These are phyloP conservation scores for Tolypocladium cylindrosporum DNA, from an alignment of 2,329 filamentous ascomycete species.

Conservation along the genomic window DNA sequence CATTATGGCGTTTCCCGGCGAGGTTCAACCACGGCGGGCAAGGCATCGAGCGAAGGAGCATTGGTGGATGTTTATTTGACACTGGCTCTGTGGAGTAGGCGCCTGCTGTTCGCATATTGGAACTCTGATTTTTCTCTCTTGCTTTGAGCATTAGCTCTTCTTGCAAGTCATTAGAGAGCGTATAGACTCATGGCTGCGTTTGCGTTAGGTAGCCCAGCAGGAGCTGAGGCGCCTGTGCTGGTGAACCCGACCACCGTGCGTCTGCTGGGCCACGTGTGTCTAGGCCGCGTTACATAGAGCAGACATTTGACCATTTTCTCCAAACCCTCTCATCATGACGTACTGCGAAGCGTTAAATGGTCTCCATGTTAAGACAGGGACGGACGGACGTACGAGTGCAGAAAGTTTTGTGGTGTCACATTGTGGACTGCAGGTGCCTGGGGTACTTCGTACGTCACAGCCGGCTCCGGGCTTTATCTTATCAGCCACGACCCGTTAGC, in stretches of 20 bases:
- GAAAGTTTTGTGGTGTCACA: no score
- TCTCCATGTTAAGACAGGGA: not conserved
- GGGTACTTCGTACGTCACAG: not conserved
- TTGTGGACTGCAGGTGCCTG: no score
- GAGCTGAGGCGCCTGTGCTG: not conserved
- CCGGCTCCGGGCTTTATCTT: not conserved
- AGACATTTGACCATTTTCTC: not conserved
- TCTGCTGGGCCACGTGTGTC: not conserved
- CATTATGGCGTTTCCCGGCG: not conserved
- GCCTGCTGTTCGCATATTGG: not conserved
- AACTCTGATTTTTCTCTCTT: not conserved
- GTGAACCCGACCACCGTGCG: not conserved
- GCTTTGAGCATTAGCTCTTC: not conserved
- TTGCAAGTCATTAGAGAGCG: not conserved
- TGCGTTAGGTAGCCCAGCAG: not conserved
- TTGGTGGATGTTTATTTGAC: no score
- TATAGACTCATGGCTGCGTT: not conserved
- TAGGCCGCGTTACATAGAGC: not conserved
- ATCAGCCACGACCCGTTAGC: not conserved
- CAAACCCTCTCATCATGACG: not conserved
- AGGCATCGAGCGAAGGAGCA: not conserved
- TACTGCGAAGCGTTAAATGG: not conserved
- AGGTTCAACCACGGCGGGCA: not conserved
- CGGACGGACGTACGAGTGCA: no score
- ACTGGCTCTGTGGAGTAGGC: not conserved